Conservation (phyloP, 495 filamentous ascomycete species). For the Letharia lupina region DNA sequence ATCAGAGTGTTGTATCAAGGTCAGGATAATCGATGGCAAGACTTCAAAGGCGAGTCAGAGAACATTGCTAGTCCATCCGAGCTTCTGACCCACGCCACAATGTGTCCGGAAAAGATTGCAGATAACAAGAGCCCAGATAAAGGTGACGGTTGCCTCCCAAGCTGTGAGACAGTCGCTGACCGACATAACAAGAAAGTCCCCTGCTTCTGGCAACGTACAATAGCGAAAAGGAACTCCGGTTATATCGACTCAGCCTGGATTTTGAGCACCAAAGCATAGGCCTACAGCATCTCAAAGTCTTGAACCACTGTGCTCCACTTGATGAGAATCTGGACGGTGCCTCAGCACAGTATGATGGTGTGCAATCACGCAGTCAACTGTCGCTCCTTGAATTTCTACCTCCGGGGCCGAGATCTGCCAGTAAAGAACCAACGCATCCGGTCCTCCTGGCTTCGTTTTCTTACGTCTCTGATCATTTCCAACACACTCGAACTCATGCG, state of each 20-base stretch:
- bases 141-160: conserved; percentile 1
- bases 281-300: conserved; percentile 41
- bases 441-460: conserved; percentile 67
- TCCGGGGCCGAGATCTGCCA: conserved; percentile 42
- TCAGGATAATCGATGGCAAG: conserved; percentile 55
- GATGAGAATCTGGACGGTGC: conserved; percentile 22
- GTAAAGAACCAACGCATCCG: conserved; percentile 44
- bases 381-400: conserved; percentile 61
- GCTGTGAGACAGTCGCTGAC: not conserved
- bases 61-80: conserved; percentile 59
- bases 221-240: conserved; percentile 54
- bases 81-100: conserved; percentile 69
- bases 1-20: conserved; percentile 66
- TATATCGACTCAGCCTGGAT: conserved; percentile 53
- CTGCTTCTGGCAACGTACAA: conserved; percentile 59
- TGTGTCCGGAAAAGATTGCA: conserved; percentile 42
- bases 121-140: conserved; percentile 45
- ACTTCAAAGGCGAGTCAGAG: conserved; percentile 60
- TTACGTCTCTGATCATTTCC: conserved; percentile 41
- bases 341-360: not conserved
- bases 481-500: conserved; percentile 47
- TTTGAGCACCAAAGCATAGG: conserved; percentile 40
- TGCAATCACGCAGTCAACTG: conserved; percentile 37
- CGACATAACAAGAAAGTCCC: conserved; percentile 35
- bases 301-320: conserved; percentile 38